Base-by-base conservation (phyloP, 768 basidiomycete species). In the Russula olivacea region DNA sequence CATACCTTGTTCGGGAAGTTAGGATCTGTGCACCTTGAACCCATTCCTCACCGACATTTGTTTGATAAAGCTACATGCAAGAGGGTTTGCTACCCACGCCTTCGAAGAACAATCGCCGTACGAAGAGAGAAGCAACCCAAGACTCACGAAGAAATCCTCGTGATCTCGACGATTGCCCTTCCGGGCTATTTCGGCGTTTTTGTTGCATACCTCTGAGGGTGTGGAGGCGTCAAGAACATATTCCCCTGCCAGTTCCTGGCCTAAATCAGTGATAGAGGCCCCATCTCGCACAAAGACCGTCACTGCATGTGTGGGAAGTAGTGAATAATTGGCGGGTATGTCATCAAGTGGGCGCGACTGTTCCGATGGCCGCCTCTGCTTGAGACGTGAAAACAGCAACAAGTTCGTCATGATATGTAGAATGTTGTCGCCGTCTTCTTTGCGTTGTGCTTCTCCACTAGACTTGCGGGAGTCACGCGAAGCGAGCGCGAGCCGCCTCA, bases 381-480 rank as follows among this genome's bases (percentile, higher is more conserved):
- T 71, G 23, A 67, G 77, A 61, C 80, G 81, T 14, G 84, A 81
- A 59, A 84, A 78, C 0, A 85, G 83, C 59, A 90, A 77, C 1
- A 91, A 74, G 69, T 88, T 89, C 4, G 88, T 89, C 88, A 90
- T 88, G 64, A 88, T 83, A 15, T 86, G 82, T n/a, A 86, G 70
- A 34, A 88, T 85, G 67, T 83, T 82, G 55, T 82, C 78, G 11
- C 79, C 79, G 47, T 81, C 80, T 57, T 81, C 82, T 12, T 75
- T 74, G 36, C 76, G 78, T 56, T 78, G 77, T 4, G 73, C 70
- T 55, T 80, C 79, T 25, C 72, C 67, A 7, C 74, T 65, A 17
- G 74, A 72, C 3, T 79, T 75, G 21, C 74, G 69, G 10, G 73
- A 79, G 67, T 91, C 88, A 21, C 74, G 80, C 2, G 90, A 83